phyloP scores from a whole-genome alignment of 2,329 filamentous ascomycete genomes.

The Fusarium sp. region DNA sequence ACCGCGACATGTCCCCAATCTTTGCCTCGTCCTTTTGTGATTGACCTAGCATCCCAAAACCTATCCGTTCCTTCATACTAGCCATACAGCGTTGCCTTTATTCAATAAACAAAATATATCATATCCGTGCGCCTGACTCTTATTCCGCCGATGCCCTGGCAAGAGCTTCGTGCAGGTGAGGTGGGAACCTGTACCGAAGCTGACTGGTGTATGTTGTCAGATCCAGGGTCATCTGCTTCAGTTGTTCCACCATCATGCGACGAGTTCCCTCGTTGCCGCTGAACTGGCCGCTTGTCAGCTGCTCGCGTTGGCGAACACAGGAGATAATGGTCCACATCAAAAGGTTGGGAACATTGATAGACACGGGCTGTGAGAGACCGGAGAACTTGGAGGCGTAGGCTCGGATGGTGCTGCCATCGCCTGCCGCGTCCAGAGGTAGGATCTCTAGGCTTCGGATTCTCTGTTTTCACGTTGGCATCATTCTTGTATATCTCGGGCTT shows the following conservation, averaged over 20 bases:
- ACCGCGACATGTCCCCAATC: constrained; percentile 12
- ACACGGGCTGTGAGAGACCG: constrained; percentile 79
- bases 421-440: constrained; percentile 79
- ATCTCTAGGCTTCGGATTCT: constrained; percentile 80
- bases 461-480: constrained; percentile 56
- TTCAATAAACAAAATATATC: constrained; percentile 21
- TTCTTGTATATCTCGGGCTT: background rate
- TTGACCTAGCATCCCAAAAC: constrained; percentile 11
- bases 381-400: constrained; percentile 84
- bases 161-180: constrained; percentile 87
- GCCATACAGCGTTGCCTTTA: constrained; percentile 19
- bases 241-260: constrained; percentile 72
- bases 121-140: background rate
- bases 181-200: constrained; percentile 89
- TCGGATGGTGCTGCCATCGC: constrained; percentile 83
- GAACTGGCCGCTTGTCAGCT: constrained; percentile 76
- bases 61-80: background rate
- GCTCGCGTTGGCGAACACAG: constrained; percentile 81
- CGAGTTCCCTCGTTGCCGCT: constrained; percentile 76
- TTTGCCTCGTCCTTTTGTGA: constrained; percentile 7
- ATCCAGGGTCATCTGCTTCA: constrained; percentile 86
- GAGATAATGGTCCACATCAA: constrained; percentile 94
- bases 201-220: constrained; percentile 94
- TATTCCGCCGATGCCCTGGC: constrained; percentile 80
- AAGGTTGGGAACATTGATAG: constrained; percentile 89